Evolutionary conservation across 2,329 filamentous ascomycete species (phyloP), one percentile per base, ranked within the genome.

Genomic region (Calonectria naviculata): DNA sequence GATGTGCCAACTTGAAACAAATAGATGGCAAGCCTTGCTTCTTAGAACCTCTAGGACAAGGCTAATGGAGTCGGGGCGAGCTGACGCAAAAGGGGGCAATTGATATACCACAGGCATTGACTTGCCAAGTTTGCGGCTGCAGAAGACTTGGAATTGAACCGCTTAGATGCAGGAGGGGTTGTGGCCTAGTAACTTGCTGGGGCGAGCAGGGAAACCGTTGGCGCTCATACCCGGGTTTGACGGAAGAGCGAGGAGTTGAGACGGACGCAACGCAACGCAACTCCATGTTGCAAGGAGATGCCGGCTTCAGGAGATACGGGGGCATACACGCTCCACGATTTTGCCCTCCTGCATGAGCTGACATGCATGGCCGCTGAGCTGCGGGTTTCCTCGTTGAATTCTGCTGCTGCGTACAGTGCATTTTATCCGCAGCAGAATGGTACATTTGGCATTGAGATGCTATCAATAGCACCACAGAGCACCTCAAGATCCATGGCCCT

Each of bases 1-100:
- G 75, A 60, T 52, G 65, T 58, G 63, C 71, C 75, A 68, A 67
- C 70, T 68, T 78, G 77, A 78, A 78, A 78, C 77, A 69, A 73
- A 28, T 41, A 61, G 56, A 70, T 68, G 58, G 61, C 70, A 74
- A 71, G 54, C 61, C 68, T 74, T 69, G 70, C 54, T 70, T 62
- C 67, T 62, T 69, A n/a, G 47, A 58, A 67, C 19, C 54, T 54
- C 56, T 29, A 34, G 47, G 21, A 34, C 46, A 52, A 44, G 36
- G 56, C 52, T 64, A 60, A 58, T 28, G 29, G 38, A 10, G 46
- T 29, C 63, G 46, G 29, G 29, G 38, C 46, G 42, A 70, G 46
- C 36, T 28, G 63, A 47, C 28, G 38, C 41, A 56, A 42, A 70
- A 42, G 56, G 68, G 65, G 60, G 47, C 36, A 64, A 15, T 60